These are phyloP conservation scores for Diaporthe citrichinensis DNA, from an alignment of 2,329 filamentous ascomycete species.

Conservation along the genomic window DNA sequence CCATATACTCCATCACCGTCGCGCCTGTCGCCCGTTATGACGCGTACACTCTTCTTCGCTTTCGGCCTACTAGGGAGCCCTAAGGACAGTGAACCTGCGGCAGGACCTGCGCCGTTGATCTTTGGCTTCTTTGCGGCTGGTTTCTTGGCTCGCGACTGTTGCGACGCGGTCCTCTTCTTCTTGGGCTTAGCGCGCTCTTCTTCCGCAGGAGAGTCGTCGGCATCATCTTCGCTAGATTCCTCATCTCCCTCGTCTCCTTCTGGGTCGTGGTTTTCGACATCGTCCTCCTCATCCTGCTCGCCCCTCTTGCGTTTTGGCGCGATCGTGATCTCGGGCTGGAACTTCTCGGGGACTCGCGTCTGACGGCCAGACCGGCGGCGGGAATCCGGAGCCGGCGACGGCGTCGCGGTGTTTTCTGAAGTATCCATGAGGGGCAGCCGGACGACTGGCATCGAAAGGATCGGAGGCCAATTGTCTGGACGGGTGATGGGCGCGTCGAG, in stretches of 20 bases:
- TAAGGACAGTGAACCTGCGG: constrained; percentile 54
- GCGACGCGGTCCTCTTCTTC: constrained; percentile 54
- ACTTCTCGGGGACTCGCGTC: constrained; percentile 72
- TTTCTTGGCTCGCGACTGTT: constrained; percentile 64
- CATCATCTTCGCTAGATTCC: constrained; percentile 51
- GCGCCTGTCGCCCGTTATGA: constrained; percentile 62
- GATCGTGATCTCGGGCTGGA: constrained; percentile 65
- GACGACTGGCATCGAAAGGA: constrained; percentile 54
- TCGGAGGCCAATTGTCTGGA: constrained; percentile 47
- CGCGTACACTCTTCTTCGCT: constrained; percentile 70
- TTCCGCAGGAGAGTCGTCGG: constrained; percentile 58
- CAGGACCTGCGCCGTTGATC: constrained; percentile 67
- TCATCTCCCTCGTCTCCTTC: constrained; percentile 51
- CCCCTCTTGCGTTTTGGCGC: constrained; percentile 72
- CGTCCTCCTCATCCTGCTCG: constrained; percentile 61
- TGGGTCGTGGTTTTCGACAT: constrained; percentile 61
- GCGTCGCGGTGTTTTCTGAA: constrained; percentile 69
- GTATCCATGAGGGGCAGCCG: constrained; percentile 65
- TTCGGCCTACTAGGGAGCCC: constrained; percentile 67
- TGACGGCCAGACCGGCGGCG: constrained; percentile 79
- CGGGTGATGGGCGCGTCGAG: constrained; percentile 41
- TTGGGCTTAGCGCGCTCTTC: constrained; percentile 58
- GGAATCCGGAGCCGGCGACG: constrained; percentile 65
- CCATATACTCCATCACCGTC: constrained; percentile 70
- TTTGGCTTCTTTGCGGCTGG: constrained; percentile 76